These are phyloP conservation scores for Aspergillus fischeri DNA, from an alignment of 2,329 filamentous ascomycete genomes.

Conservation along the genomic window DNA sequence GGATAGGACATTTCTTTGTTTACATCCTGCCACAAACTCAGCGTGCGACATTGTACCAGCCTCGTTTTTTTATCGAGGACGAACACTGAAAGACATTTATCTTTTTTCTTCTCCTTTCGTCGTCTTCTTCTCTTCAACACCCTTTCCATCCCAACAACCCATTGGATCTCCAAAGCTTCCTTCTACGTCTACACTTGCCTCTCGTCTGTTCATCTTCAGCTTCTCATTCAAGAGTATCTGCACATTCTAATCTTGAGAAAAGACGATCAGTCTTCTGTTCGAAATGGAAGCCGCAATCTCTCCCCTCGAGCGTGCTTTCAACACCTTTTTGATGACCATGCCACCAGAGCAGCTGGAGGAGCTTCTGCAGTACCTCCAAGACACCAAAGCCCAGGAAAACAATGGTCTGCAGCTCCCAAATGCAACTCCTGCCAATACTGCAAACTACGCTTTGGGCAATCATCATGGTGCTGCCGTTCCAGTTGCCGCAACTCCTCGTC, in stretches of 20 bases:
- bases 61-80: slow-evolving; percentile 1
- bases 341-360: slow-evolving; percentile 20
- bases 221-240: background rate
- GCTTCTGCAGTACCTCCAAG: slow-evolving; percentile 17
- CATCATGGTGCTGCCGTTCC: slow-evolving; percentile 4
- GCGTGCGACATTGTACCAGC: slow-evolving; percentile 1
- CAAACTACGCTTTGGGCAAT: slow-evolving; percentile 2
- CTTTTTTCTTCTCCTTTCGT: slow-evolving; percentile 1
- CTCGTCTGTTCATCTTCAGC: background rate
- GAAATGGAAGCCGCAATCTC: slow-evolving; percentile 15
- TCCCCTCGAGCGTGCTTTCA: slow-evolving; percentile 23
- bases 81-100: background rate
- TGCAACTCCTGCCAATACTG: slow-evolving; percentile 1
- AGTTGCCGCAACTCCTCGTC: slow-evolving; percentile 5
- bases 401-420: slow-evolving; percentile 2
- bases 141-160: background rate
- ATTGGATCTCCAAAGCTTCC: background rate
- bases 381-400: slow-evolving; percentile 6
- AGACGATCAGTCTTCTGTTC: background rate
- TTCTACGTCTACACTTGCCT: background rate
- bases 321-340: slow-evolving; percentile 22
- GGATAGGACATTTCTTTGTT: slow-evolving; percentile 3
- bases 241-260: background rate
- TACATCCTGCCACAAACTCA: slow-evolving; percentile 3
- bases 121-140: background rate